Base-by-base conservation (phyloP, 202 grass and related monocot genomes). In the Musa balbisiana region DNA sequence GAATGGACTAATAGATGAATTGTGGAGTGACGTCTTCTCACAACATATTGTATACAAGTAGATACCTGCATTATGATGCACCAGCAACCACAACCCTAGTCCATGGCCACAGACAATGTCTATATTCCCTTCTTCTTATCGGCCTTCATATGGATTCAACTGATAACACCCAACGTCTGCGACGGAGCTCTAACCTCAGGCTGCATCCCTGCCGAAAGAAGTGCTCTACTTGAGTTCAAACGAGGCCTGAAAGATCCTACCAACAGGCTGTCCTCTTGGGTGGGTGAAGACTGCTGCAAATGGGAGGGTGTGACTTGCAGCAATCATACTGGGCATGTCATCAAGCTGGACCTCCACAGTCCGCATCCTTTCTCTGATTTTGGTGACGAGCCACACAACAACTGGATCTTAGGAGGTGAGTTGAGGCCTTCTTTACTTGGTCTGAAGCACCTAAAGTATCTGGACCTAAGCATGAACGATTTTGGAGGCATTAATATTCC, bases 181-280 rank as follows among this genome's bases (percentile, higher is more conserved):
- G 6, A 51, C 19, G 68, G 49, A 72, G 49, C 50, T 72, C n/a
- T 22, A 51, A 72, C 49, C 69, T 72, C 11, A 11, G 33, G 49
- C 0, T 86, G 78, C n/a, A n/a, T n/a, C n/a, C n/a, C n/a, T n/a
- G n/a, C n/a, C n/a, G n/a, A n/a, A n/a, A n/a, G n/a, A n/a, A 64
- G 70, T 0, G 84, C 81, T 0, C 83, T 86, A 8, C 16, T 84
- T 11, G 56, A 71, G 12, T 89, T 86, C 69, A 89, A 67, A 15
- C 10, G 24, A 2, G 11, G 70, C 15, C 3, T 89, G 20, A 0
- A 33, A 0, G 81, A 84, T 12, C 52, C 77, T 8, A 0, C 0
- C 8, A 14, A 60, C 2, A 13, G 1, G 1, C 53, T 84, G 2
- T 75, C 75, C 10, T 87, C 79, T 60, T 87, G 88, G 88, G 53